Conservation (phyloP, 768 basidiomycete genomes). For the Coprinellus aureogranulatus region DNA sequence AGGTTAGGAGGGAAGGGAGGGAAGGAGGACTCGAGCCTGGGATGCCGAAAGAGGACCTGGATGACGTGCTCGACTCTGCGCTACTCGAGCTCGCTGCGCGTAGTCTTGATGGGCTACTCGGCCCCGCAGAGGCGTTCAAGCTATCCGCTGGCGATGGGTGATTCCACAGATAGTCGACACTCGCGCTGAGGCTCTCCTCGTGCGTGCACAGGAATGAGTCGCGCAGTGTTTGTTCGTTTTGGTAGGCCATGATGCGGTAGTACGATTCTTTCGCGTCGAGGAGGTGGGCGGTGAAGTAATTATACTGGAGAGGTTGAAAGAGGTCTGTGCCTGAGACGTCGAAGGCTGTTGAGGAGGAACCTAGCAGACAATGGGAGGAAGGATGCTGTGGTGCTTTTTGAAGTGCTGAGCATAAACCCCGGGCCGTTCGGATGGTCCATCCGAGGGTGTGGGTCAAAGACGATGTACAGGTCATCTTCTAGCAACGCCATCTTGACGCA, state of each 20-base stretch:
- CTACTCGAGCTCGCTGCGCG: background rate
- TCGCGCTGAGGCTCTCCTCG: slow-evolving; percentile 9
- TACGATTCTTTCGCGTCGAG: slow-evolving; percentile 7
- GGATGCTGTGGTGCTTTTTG: slow-evolving; percentile 4
- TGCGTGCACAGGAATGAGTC: slow-evolving; percentile 9
- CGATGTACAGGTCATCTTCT: slow-evolving; percentile 7
- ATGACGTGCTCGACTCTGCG: background rate
- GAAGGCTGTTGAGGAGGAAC: background rate
- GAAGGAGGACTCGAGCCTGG: background rate
- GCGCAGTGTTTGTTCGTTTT: slow-evolving; percentile 11
- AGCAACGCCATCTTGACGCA: slow-evolving; percentile 7
- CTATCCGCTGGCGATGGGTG: background rate
- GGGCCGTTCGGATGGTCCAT: slow-evolving; percentile 10
- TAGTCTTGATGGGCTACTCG: background rate
- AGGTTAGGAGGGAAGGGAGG: background rate
- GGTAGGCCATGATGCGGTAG: slow-evolving; percentile 8
- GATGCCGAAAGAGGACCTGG: background rate
- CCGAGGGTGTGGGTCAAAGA: slow-evolving; percentile 9
- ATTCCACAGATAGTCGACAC: slow-evolving; percentile 9
- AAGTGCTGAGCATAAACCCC: slow-evolving; percentile 12
- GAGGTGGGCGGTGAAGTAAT: slow-evolving; percentile 5
- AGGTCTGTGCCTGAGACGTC: slow-evolving; percentile 1
- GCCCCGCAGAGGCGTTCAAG: background rate
- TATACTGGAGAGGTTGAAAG: background rate
- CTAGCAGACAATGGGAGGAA: slow-evolving; percentile 8